Evolutionary conservation across 768 basidiomycete genomes (phyloP), one percentile per base, ranked within the genome.

Genomic region (Paxillus involutus): DNA sequence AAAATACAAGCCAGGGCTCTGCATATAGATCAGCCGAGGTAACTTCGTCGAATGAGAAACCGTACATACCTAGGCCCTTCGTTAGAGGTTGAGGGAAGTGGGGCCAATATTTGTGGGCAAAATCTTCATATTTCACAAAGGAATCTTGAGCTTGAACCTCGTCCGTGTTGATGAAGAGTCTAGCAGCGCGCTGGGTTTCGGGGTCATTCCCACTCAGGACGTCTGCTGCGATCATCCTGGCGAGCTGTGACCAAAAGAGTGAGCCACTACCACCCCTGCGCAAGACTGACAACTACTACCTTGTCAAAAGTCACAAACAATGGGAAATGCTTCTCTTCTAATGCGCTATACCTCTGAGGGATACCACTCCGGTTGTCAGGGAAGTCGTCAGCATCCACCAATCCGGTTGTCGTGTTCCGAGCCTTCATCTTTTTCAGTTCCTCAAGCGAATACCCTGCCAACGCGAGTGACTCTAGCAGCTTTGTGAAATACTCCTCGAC

Each of bases 291-390:
- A 59, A 77, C 21, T 21, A 21, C 42, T 56, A 85, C 88, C 48
- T 75, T 73, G 60, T 88, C 81, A 49, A 83, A 85, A 0, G 88
- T 86, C 1, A 87, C 61, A 56, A 89, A 90, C 39, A 90, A 65
- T 0, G 88, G 88, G 51, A 89, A 90, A 60, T 90, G 79, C 0
- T 73, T 59, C 33, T 86, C 84, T 37, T 73, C 63, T 13, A 90
- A 71, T 10, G 77, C 74, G 47, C 84, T 86, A 55, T 78, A 90
- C 35, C 63, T 73, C 26, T 58, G 49, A 1, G 87, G 87, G 10
- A 70, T 55, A 37, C 55, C 55, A 9, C 30, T 44, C 19, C 24
- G 54, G 6, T 71, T 48, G 67, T 64, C 2, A 55, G 63, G 43
- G 77, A 69, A 29, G 81, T 81, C 59, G 0, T 63, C 56, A 3